Evolutionary conservation across 2,329 filamentous ascomycete species (phyloP), one percentile per base, ranked within the genome.

Genomic region (Aureobasidium musti): DNA sequence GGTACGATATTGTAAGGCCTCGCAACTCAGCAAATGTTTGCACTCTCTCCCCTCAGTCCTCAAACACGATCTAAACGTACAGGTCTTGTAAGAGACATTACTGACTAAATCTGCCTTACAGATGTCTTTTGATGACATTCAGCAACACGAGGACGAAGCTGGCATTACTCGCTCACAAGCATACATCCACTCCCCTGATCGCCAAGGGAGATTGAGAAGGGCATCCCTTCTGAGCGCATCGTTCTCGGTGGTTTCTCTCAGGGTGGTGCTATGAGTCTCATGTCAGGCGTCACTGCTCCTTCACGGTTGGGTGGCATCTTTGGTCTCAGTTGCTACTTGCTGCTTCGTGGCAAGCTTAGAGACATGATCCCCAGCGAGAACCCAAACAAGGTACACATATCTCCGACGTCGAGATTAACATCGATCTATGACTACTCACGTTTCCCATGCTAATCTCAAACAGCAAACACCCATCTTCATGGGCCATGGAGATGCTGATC

Each of bases 301-400:
- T 82, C 86, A 71, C 92, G 91, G 79, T 82, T 98, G 19, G 94
- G 87, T n/a, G 94, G 93, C 69, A 90, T 98, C 70, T 89, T 97
- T 69, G 92, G 89, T 8, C 79, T 98, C 69, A 95, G 91, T 14
- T 89, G 87, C 72, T 98, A 96, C 78, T 79, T 97, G 71, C 83
- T 92, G 23, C 81, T 97, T 54, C 83, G 86, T 69, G 80, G 84
- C 69, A 89, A 88, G 74, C 77, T 91, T 70, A 82, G 84, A 74
- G 82, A 83, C 10, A 80, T 86, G 69, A 76, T 86, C 19, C 81
- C 84, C 1, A 80, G 81, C 71, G 81, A 83, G 49, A 76, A 72
- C 6, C 76, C 79, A 8, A 78, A 78, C 65, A 72, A 75, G 65
- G 67, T 68, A 53, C 1, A 19, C 28, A n/a, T n/a, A 19, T 10